Evolutionary conservation across 805 yeast genomes (phyloP), one percentile per base, ranked within the genome.

Genomic region (Candida sanyiensis): DNA sequence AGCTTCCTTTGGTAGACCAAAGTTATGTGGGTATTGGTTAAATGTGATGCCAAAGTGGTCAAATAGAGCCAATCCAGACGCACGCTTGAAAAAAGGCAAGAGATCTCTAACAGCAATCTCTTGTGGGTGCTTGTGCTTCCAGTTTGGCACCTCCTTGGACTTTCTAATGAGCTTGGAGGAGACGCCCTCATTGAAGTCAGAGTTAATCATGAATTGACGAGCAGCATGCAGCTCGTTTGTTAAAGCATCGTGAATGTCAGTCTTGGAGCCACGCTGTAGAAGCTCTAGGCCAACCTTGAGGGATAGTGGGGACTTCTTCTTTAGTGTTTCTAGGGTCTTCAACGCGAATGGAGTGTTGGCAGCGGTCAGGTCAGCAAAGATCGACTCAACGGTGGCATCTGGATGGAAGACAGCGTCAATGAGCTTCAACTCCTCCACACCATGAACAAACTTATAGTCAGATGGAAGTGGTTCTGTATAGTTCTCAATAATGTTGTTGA

Each of bases 1-100:
- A 26, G 57, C 46, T 60, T 83, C 86, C 10, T 75, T 67, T 37
- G 97, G 97, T 48, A 93, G 69, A 22, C 95, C 96, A 71, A 77
- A 82, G 52, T 74, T 64, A 64, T 52, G 49, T 17, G 70, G 69
- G 52, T 75, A 72, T 45, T 69, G 62, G 24, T 53, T 57, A 61
- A 67, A 73, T 15, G 70, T 63, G 28, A 61, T 55, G 30, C 56
- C 55, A 22, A 61, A 47, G 30, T 49, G 44, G 19, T 49, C 49
- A 16, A 56, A 56, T 35, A 56, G 57, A 29, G 59, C 39, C 40
- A 62, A 47, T 38, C 59, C 43, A 17, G 62, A 44, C 49, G 56
- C 46, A 21, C 51, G 24, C 42, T 50, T 38, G 63, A 56, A 40
- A 60, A 59, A 44, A 52, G 58, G 46, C 52, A 62, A 34, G 55